Conservation (phyloP, 202 grass and related monocot species). For the Hordeum pubiflorum region DNA sequence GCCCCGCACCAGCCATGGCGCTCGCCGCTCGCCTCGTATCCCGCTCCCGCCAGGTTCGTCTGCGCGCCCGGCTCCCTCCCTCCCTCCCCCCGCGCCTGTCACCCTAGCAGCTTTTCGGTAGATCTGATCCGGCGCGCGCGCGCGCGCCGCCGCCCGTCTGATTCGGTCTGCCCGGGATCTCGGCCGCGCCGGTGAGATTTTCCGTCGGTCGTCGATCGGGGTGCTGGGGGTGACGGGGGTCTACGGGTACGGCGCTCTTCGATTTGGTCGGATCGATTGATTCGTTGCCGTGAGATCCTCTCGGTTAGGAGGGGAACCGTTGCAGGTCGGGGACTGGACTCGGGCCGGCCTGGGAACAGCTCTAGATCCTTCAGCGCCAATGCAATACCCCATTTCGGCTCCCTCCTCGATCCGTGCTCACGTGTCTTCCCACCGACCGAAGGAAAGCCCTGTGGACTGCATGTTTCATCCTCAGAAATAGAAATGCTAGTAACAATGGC, state of each 20-base stretch:
- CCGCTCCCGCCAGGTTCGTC: constrained; percentile 63
- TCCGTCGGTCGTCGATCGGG: background rate
- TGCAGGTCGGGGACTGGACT: background rate
- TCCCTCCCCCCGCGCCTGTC: background rate
- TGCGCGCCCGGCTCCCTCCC: background rate
- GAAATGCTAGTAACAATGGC: background rate
- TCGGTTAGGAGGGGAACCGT: background rate
- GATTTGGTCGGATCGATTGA: background rate
- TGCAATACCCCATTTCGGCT: background rate
- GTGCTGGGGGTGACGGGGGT: background rate
- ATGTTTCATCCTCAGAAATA: background rate
- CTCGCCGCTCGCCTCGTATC: constrained; percentile 65
- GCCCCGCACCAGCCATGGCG: constrained; percentile 48
- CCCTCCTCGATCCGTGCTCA: background rate
- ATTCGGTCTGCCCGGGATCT: constrained; percentile 1
- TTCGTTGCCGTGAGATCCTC: background rate
- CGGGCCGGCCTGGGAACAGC: too few species aligned
- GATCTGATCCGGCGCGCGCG: constrained; percentile 19
- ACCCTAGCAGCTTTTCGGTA: background rate
- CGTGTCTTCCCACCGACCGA: background rate
- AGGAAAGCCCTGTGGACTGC: background rate
- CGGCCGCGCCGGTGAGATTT: background rate
- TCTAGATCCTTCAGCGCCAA: background rate
- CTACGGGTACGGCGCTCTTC: background rate
- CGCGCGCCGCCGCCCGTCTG: background rate